Evolutionary conservation across 257 asterid genomes (phyloP).

Genomic region (Solanum okadae): DNA sequence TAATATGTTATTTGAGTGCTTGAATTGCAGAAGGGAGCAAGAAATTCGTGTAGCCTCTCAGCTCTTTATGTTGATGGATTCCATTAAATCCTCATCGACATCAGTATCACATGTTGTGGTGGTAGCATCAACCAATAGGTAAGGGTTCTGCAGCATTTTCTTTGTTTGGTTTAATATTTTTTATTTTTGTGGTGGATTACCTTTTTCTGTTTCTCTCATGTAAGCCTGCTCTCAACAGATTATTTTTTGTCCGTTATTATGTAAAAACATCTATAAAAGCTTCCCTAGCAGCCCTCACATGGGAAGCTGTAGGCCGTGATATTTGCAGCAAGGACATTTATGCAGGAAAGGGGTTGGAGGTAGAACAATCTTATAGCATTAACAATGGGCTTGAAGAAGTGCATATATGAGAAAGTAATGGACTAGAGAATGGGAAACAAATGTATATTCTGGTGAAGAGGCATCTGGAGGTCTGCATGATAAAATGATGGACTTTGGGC

Average conservation of each 20-base stretch:
- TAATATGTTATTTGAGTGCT: background rate
- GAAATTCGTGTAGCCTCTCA: conserved; percentile 79
- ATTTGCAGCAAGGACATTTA: background rate
- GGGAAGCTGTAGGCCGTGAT: background rate
- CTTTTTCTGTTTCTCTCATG: background rate
- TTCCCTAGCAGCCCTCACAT: background rate
- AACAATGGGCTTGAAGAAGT: background rate
- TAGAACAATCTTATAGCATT: background rate
- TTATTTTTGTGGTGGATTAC: background rate
- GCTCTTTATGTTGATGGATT: conserved; percentile 82
- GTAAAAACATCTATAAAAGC: background rate
- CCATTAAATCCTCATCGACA: conserved; percentile 33
- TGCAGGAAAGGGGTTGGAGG: background rate
- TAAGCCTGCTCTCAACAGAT: background rate
- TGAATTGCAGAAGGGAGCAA: conserved; percentile 70
- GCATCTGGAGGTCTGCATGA: background rate
- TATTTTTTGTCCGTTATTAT: background rate
- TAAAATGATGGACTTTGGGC: background rate
- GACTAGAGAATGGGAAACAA: background rate
- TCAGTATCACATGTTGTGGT: conserved; percentile 67
- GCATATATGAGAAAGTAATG: background rate
- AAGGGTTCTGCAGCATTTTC: background rate
- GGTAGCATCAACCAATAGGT: conserved; percentile 97
- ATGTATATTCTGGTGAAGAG: background rate
- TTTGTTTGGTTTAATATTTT: background rate